A percentile compares a stretch with the other conserved stretches of the same genome.
phyloP scores from a whole-genome alignment of 2,329 filamentous ascomycete species.

The Aspergillus texensis region DNA sequence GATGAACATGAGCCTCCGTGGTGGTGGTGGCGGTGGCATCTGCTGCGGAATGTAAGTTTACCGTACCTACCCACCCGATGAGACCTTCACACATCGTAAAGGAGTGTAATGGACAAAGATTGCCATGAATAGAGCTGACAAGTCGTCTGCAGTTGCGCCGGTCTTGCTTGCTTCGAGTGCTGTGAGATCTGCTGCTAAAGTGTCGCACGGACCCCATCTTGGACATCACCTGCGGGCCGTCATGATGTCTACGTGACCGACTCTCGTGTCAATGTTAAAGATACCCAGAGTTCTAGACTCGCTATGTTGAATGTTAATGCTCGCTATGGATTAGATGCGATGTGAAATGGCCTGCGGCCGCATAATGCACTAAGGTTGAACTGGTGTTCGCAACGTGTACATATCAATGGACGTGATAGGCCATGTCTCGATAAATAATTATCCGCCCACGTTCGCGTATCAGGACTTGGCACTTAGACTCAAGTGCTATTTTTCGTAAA shows the following conservation, averaged over 20 bases:
- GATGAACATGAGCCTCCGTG: conserved; percentile 34
- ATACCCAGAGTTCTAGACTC: conserved; percentile 5
- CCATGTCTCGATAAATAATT: neutral
- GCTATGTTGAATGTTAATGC: neutral
- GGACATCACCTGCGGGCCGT: neutral
- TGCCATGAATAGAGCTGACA: neutral
- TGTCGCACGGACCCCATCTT: neutral
- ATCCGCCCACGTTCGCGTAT: neutral
- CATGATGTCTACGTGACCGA: neutral
- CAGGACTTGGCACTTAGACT: neutral
- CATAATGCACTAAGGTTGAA: neutral
- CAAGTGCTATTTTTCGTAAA: neutral
- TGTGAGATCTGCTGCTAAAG: conserved; percentile 38
- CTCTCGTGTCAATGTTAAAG: neutral
- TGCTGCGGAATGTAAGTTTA: conserved; percentile 39
- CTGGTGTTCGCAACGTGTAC: neutral
- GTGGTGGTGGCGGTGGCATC: conserved; percentile 33
- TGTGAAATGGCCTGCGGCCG: neutral
- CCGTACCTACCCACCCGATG: neutral
- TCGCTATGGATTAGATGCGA: neutral
- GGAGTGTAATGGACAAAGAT: neutral
- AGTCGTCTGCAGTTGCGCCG: conserved; percentile 30
- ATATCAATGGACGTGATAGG: neutral
- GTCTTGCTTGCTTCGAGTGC: conserved; percentile 38
- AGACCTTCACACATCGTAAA: neutral